phyloP scores from a whole-genome alignment of 495 filamentous ascomycete genomes.

The Podospora conica region DNA sequence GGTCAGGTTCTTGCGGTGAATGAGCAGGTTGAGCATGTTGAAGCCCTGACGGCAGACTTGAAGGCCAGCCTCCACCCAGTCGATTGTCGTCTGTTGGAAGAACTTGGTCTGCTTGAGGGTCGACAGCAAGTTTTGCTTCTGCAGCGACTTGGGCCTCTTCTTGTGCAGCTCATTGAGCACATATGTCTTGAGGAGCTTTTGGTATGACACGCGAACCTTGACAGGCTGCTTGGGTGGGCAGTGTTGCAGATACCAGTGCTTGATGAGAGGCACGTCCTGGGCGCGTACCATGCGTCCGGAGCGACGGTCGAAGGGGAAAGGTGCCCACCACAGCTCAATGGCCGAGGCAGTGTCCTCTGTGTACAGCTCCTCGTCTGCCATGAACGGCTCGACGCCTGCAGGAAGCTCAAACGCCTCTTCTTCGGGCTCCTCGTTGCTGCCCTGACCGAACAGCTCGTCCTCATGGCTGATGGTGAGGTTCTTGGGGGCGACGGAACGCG shows the following conservation, averaged over 20 bases:
- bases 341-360: constrained; percentile 87
- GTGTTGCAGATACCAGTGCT: constrained; percentile 98
- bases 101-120: constrained; percentile 95
- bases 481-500: constrained; percentile 87
- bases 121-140: constrained; percentile 85
- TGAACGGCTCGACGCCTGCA: constrained; percentile 73
- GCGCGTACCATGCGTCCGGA: constrained; percentile 98
- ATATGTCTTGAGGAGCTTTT: constrained; percentile 94
- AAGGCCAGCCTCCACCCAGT: constrained; percentile 98
- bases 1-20: constrained; percentile 97
- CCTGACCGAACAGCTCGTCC: constrained; percentile 86
- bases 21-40: constrained; percentile 98
- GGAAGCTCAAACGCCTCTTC: constrained; percentile 81
- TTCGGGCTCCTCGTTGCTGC: constrained; percentile 70
- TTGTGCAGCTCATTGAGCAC: constrained; percentile 97
- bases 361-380: constrained; percentile 84
- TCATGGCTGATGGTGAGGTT: constrained; percentile 90
- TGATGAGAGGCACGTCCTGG: constrained; percentile 93
- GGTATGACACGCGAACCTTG: constrained; percentile 98
- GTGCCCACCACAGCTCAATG: constrained; percentile 96
- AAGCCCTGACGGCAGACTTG: constrained; percentile 98
- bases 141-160: constrained; percentile 87
- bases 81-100: constrained; percentile 98
- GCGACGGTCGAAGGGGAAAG: constrained; percentile 89
- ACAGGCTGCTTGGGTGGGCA: constrained; percentile 83